Conservation (phyloP, 495 filamentous ascomycete species). For the Daldinia vernicosa region DNA sequence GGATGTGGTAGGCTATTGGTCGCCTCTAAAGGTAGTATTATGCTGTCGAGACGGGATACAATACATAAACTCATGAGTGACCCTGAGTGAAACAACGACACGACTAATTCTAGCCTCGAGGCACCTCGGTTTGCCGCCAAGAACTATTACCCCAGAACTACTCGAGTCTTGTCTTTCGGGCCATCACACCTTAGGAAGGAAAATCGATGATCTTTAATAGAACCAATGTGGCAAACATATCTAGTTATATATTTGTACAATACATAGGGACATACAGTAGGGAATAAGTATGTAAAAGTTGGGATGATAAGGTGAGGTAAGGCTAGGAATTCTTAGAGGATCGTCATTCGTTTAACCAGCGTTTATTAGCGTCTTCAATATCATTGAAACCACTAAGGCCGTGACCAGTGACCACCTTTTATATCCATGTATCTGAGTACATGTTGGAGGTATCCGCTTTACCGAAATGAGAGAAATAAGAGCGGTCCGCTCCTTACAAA, state of each 20-base stretch:
- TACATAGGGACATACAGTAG: background rate
- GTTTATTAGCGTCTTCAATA: slow-evolving; percentile 26
- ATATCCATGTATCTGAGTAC: slow-evolving; percentile 27
- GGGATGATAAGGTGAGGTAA: background rate
- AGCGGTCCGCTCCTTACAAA: background rate
- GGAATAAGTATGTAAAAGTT: background rate
- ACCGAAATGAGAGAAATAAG: slow-evolving; percentile 10
- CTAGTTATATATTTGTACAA: background rate
- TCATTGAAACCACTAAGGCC: slow-evolving; percentile 29
- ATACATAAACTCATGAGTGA: background rate
- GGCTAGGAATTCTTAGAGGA: slow-evolving; percentile 19
- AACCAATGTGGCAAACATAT: background rate
- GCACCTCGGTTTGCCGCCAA: background rate
- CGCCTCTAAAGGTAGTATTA: slow-evolving; percentile 7
- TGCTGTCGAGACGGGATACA: slow-evolving; percentile 2
- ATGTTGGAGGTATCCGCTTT: slow-evolving; percentile 20
- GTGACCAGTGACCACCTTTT: slow-evolving; percentile 2
- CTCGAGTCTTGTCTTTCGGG: background rate
- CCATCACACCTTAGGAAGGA: background rate
- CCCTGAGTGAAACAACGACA: slow-evolving; percentile 15
- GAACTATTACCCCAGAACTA: background rate
- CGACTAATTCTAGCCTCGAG: background rate
- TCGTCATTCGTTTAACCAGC: slow-evolving; percentile 39
- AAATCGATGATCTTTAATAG: background rate
- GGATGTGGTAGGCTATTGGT: slow-evolving; percentile 8